Evolutionary conservation across 2,329 filamentous ascomycete species (phyloP).

Genomic region (Metarhizium guizhouense): DNA sequence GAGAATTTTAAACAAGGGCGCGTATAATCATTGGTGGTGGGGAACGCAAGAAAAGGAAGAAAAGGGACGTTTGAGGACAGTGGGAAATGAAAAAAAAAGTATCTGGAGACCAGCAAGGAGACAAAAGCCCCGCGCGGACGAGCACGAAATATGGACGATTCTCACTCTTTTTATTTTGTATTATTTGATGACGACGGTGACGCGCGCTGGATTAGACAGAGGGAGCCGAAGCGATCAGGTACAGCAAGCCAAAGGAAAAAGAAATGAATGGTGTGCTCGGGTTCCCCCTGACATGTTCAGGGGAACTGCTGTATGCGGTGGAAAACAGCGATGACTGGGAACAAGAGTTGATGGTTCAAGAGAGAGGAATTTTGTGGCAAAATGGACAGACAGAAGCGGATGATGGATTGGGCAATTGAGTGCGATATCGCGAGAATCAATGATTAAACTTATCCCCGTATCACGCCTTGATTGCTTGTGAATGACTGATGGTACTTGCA

Average conservation of each 20-base stretch:
- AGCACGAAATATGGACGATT: not conserved
- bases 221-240: not conserved
- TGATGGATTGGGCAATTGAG: slow-evolving; percentile 19
- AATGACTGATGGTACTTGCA: not conserved
- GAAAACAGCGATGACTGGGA: slow-evolving; percentile 14
- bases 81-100: slow-evolving; percentile 15
- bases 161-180: not conserved
- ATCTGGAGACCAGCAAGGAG: slow-evolving; percentile 7
- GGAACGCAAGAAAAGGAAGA: slow-evolving; percentile 11
- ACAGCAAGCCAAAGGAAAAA: slow-evolving; percentile 3
- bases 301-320: slow-evolving; percentile 6
- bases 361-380: slow-evolving; percentile 13
- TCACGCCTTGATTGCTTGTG: not conserved
- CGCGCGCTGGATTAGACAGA: not conserved
- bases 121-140: slow-evolving; percentile 8
- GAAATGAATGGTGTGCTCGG: not conserved
- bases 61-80: slow-evolving; percentile 18
- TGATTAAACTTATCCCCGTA: not conserved
- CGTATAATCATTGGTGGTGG: slow-evolving; percentile 18
- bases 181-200: not conserved
- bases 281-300: slow-evolving; percentile 7
- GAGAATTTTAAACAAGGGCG: slow-evolving; percentile 2
- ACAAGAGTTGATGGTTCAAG: not conserved
- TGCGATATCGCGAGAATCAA: slow-evolving; percentile 14
- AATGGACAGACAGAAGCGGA: slow-evolving; percentile 14